A percentile compares a stretch with the other conserved stretches of the same genome.
Conservation (phyloP, 164 flowering plant genomes). For the Vitis cinerea region DNA sequence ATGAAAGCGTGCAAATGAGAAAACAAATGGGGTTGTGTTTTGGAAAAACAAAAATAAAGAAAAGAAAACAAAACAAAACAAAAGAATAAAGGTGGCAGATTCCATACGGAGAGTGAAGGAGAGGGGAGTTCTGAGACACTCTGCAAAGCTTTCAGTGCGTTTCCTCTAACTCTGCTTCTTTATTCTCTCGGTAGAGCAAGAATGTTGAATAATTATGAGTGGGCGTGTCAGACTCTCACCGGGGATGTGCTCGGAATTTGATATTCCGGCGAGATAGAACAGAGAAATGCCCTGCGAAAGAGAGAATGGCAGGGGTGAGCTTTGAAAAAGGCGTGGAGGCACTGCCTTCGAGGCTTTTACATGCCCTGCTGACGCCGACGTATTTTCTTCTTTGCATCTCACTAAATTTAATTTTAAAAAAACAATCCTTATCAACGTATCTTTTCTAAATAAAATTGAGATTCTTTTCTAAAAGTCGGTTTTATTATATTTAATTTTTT, state of each 20-base stretch:
- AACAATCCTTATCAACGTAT: no score
- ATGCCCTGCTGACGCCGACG: slow-evolving; percentile 14
- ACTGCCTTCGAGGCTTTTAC: slow-evolving; percentile 1
- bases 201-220: neutral
- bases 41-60: neutral
- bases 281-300: neutral
- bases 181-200: neutral
- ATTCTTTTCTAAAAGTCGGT: no score
- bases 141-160: slow-evolving; percentile 10
- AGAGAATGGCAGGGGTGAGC: slow-evolving; percentile 12
- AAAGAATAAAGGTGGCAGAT: neutral
- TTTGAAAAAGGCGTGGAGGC: slow-evolving; percentile 20
- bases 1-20: neutral
- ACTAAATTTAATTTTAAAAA: no score
- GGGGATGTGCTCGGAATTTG: slow-evolving; percentile 2
- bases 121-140: no score
- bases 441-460: no score
- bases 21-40: neutral
- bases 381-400: slow-evolving; percentile 1
- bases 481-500: no score
- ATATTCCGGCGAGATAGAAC: neutral
- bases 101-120: neutral
- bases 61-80: neutral
- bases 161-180: neutral
- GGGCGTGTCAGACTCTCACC: neutral